A percentile compares a stretch with the other conserved stretches of the same genome.
phyloP scores from a whole-genome alignment of 306 rosid species.

The Begonia loranthoides region DNA sequence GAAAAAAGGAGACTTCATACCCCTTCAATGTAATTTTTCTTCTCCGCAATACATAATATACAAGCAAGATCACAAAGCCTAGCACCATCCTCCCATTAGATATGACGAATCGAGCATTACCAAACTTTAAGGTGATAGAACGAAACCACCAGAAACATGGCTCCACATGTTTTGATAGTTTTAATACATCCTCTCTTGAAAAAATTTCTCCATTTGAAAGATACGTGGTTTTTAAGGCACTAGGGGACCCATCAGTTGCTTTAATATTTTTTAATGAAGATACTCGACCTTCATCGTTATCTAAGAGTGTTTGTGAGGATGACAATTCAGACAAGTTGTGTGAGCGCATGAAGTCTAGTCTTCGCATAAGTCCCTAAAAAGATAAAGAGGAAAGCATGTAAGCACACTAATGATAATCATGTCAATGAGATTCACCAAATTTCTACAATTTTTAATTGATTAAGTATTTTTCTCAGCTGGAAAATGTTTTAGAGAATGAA shows the following conservation, averaged over 20 bases:
- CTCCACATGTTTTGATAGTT: constrained; percentile 35
- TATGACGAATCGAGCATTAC: constrained; percentile 32
- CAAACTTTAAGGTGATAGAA: constrained; percentile 49
- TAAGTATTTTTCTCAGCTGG: neutral
- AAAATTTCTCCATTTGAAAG: constrained; percentile 13
- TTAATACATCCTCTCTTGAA: constrained; percentile 28
- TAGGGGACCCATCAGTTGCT: constrained; percentile 11
- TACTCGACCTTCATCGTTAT: constrained; percentile 18
- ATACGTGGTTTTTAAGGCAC: constrained; percentile 16
- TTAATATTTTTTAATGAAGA: constrained; percentile 17
- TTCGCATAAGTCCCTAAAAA: constrained; percentile 47
- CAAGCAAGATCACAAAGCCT: constrained; percentile 42
- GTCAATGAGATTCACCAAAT: neutral
- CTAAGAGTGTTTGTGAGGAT: constrained; percentile 12
- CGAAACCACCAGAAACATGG: constrained; percentile 60
- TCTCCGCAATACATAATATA: constrained; percentile 37
- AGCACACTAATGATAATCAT: neutral
- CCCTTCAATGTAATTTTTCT: constrained; percentile 45
- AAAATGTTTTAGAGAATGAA: no score
- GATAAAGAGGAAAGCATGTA: constrained; percentile 5
- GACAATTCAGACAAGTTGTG: constrained; percentile 22
- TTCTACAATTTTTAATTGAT: neutral
- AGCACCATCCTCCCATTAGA: constrained; percentile 48
- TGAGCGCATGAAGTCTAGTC: constrained; percentile 44
- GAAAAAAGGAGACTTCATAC: constrained; percentile 18